A percentile compares a stretch with the other conserved stretches of the same genome.
phyloP scores from a whole-genome alignment of 805 yeast species.

The Kodamaea hsintzibuensis region DNA sequence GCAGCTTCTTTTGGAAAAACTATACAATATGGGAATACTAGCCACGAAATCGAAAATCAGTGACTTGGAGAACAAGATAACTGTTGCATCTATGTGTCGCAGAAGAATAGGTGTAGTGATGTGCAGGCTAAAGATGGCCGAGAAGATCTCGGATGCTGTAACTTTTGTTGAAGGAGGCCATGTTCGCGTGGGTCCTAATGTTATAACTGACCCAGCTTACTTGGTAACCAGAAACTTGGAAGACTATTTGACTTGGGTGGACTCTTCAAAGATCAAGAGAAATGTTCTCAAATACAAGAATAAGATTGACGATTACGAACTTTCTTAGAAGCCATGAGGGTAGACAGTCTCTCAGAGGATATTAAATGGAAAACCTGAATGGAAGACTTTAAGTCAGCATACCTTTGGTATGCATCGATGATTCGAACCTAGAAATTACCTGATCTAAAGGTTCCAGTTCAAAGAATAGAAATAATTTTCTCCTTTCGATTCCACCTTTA shows the following conservation, averaged over 20 bases:
- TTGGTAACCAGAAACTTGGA: conserved; percentile 92
- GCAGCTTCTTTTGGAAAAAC: conserved; percentile 80
- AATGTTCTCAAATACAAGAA: conserved; percentile 87
- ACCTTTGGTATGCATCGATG: background rate
- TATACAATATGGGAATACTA: conserved; percentile 84
- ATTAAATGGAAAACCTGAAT: no score
- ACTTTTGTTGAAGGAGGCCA: conserved; percentile 96
- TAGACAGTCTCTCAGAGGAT: background rate
- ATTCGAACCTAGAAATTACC: no score
- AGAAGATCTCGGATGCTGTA: conserved; percentile 83
- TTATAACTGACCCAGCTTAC: conserved; percentile 94
- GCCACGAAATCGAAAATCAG: conserved; percentile 88
- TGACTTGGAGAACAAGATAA: conserved; percentile 85
- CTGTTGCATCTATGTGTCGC: conserved; percentile 91
- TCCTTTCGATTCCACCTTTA: background rate
- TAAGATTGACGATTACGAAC: conserved; percentile 59
- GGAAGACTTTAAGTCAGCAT: background rate
- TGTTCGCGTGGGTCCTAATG: conserved; percentile 94
- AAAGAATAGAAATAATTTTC: no score
- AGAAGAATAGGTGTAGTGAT: conserved; percentile 91
- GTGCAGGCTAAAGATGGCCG: conserved; percentile 94
- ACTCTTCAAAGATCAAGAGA: conserved; percentile 87
- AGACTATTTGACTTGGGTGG: conserved; percentile 98
- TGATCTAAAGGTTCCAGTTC: no score
- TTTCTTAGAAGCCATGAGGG: conserved; percentile 29